Base-by-base conservation (phyloP, 306 rosid genomes). In the Rubus idaeus region DNA sequence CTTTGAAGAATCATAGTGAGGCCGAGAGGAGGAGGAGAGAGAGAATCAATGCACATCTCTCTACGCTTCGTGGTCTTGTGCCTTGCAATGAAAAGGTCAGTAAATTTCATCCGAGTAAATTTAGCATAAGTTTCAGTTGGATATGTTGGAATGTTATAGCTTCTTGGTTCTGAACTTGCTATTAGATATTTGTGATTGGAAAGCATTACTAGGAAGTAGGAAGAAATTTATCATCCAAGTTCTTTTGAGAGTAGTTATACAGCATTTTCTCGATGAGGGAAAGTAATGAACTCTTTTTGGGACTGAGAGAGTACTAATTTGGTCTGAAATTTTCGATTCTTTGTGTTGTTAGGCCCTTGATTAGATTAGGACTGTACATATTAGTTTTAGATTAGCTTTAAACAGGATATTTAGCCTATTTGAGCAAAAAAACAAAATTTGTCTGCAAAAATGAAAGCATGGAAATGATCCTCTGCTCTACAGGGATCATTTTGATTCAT, bases 21-120 rank as follows among this genome's bases (percentile, higher is more conserved):
- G 98, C 98, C 8, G 97, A 93, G 89, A 87, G 89, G 86, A 87
- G 97, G 84, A 84, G 98, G 73, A 86, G 98, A 77, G 96, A 91
- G 88, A 88, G 97, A 83, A 93, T 93, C 46, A 93, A 93, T 82
- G 86, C 89, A 14, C 98, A 91, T 88, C 91, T 93, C 71, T 73
- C 84, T 20, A 89, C 95, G 10, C 87, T 93, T 47, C 98, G 98
- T 61, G 85, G 85, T 40, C 86, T 91, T 64, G 91, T 93, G 5
- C 81, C 93, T 72, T 76, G 87, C 83, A 78, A 78, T 69, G 82
- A 85, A 14, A 93, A 91, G 93, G 98, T 90, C 45, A 44, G 74
- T 23, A 4, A 58, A 5, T 60, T 56, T 74, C 26, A 74, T 30
- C 35, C 35, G 35, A 30, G 26, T 23, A 23, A 0, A 30, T 30